Percentiles rank a stretch among this genome's conserved stretches.
These are phyloP conservation scores for Neopestalotiopsis rosae DNA, from an alignment of 2,329 filamentous ascomycete genomes.

Conservation along the genomic window DNA sequence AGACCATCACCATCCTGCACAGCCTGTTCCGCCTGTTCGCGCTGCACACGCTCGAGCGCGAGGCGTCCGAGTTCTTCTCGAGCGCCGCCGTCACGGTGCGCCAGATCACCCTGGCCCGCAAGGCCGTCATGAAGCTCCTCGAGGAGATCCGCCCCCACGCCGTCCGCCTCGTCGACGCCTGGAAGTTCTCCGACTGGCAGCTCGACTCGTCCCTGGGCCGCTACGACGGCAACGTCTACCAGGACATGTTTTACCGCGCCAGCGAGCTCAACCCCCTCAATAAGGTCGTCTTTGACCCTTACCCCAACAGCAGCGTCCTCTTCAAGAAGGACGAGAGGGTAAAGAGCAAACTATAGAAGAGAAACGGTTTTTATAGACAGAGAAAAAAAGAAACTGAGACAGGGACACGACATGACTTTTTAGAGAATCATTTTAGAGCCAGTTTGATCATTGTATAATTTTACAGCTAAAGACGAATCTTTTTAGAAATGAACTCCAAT, in stretches of 20 bases:
- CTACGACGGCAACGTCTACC: constrained; percentile 77
- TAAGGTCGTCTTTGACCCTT: constrained; percentile 72
- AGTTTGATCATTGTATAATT: background rate
- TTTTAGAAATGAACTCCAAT: background rate
- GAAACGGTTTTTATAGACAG: background rate
- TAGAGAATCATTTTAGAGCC: background rate
- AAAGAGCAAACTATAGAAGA: constrained; percentile 53
- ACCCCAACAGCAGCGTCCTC: constrained; percentile 66
- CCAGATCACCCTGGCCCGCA: constrained; percentile 73
- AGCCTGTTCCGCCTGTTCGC: constrained; percentile 85
- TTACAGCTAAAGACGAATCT: background rate
- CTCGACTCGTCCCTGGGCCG: constrained; percentile 74
- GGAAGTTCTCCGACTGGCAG: constrained; percentile 81
- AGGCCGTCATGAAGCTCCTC: constrained; percentile 71
- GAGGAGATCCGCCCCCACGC: constrained; percentile 77
- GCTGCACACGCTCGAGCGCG: constrained; percentile 66
- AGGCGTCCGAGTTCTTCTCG: constrained; percentile 75
- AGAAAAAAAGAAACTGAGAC: background rate
- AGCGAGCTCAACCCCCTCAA: constrained; percentile 77
- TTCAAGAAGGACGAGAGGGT: constrained; percentile 63
- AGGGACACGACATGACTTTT: background rate
- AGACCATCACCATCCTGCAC: constrained; percentile 64
- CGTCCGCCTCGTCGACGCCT: constrained; percentile 72
- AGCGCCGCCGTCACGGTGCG: constrained; percentile 71
- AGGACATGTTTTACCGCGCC: constrained; percentile 76